Percentiles rank a stretch among this genome's conserved stretches.
Conservation (phyloP, 768 basidiomycete genomes). For the Strobilomyces echinocephalus region DNA sequence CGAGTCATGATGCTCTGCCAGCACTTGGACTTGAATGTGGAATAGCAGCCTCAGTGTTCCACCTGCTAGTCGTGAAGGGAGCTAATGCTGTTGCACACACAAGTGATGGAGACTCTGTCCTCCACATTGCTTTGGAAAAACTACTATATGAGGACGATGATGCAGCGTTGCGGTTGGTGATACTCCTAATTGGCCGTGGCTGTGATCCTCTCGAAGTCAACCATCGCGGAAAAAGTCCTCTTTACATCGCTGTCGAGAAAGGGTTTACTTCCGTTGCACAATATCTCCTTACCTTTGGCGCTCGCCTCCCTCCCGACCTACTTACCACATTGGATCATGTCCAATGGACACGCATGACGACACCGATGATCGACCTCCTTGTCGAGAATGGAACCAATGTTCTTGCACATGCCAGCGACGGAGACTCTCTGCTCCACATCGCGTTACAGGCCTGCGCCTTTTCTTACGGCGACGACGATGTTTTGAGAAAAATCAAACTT, state of each 20-base stretch:
- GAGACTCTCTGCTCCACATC: neutral
- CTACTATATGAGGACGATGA: too few relatives aligned
- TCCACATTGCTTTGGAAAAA: neutral
- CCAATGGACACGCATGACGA: too few relatives aligned
- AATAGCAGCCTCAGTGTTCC: too few relatives aligned
- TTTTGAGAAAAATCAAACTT: neutral
- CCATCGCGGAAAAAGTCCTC: neutral
- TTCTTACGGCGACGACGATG: neutral
- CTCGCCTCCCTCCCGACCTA: too few relatives aligned
- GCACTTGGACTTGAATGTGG: too few relatives aligned
- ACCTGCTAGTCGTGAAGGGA: neutral
- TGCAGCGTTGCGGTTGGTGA: neutral
- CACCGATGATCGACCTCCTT: too few relatives aligned
- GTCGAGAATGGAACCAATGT: neutral
- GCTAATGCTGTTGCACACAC: neutral
- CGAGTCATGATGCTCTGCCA: too few relatives aligned
- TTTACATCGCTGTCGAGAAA: neutral
- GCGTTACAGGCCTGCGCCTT: too few relatives aligned
- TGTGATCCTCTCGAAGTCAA: neutral
- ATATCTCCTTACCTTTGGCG: too few relatives aligned
- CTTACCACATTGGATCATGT: too few relatives aligned
- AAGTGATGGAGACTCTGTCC: neutral
- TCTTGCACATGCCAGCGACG: neutral
- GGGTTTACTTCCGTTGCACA: neutral
- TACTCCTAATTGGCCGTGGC: neutral